Conservation (phyloP, 345 rosid genomes). For the Mercurialis annua region DNA sequence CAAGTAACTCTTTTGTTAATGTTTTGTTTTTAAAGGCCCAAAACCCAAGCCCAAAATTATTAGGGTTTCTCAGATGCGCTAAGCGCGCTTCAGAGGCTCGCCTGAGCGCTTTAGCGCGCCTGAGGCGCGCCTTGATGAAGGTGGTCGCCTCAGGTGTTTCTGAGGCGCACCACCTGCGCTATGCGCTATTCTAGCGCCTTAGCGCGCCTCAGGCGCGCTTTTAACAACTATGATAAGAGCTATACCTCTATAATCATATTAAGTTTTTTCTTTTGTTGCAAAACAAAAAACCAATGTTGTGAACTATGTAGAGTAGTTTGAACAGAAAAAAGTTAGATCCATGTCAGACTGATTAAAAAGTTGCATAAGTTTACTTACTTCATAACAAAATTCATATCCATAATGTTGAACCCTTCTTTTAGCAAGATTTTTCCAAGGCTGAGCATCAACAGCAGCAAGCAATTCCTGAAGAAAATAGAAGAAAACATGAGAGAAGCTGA, state of each 20-base stretch:
- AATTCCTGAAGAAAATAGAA: constrained; percentile 46
- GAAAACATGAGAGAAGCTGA: background rate
- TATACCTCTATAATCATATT: background rate
- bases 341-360: background rate
- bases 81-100: too few species aligned
- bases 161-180: too few species aligned
- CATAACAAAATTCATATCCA: constrained; percentile 87
- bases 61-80: too few species aligned
- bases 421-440: constrained; percentile 71
- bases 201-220: too few species aligned
- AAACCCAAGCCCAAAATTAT: too few species aligned
- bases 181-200: too few species aligned
- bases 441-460: constrained; percentile 73
- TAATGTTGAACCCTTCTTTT: constrained; percentile 96
- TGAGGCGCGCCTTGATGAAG: too few species aligned
- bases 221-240: too few species aligned
- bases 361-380: constrained; percentile 29
- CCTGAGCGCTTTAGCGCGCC: too few species aligned
- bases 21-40: too few species aligned
- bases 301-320: background rate
- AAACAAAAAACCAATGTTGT: background rate
- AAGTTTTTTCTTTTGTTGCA: background rate
- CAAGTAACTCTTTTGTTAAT: too few species aligned
- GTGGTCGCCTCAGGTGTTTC: too few species aligned
- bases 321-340: background rate